Conservation (phyloP, 805 yeast genomes). For the Metschnikowia vanudenii region DNA sequence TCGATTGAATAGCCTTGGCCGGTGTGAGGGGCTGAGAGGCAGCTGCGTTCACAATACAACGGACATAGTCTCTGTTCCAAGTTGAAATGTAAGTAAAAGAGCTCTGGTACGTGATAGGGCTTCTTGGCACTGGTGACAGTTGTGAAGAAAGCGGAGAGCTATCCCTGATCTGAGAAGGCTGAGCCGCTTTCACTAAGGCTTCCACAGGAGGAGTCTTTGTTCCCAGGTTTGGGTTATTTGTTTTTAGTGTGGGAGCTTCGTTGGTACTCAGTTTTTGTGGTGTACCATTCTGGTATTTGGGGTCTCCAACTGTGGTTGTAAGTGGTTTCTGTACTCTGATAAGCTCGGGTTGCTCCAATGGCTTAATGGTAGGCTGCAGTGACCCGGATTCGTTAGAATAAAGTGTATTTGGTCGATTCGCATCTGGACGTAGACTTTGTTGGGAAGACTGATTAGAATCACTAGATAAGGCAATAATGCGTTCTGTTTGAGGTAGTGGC, state of each 20-base stretch:
- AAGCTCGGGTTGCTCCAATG: neutral
- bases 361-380: neutral
- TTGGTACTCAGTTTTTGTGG: too few species aligned
- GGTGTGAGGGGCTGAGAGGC: conserved; percentile 3
- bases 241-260: too few species aligned
- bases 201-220: too few species aligned
- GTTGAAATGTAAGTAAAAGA: conserved; percentile 10
- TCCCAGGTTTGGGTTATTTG: too few species aligned
- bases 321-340: neutral
- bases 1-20: conserved; percentile 9
- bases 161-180: neutral
- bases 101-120: neutral
- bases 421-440: too few species aligned
- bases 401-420: too few species aligned
- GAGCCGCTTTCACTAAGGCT: too few species aligned
- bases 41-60: conserved; percentile 15
- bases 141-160: neutral
- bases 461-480: too few species aligned
- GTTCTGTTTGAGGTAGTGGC: too few species aligned
- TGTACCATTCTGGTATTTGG: too few species aligned
- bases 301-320: neutral
- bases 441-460: too few species aligned
- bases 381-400: too few species aligned
- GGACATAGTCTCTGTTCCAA: conserved; percentile 18
- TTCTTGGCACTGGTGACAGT: neutral